Conservation (phyloP, 108 stramenopile genomes). For the Skeletonema menzelii region DNA sequence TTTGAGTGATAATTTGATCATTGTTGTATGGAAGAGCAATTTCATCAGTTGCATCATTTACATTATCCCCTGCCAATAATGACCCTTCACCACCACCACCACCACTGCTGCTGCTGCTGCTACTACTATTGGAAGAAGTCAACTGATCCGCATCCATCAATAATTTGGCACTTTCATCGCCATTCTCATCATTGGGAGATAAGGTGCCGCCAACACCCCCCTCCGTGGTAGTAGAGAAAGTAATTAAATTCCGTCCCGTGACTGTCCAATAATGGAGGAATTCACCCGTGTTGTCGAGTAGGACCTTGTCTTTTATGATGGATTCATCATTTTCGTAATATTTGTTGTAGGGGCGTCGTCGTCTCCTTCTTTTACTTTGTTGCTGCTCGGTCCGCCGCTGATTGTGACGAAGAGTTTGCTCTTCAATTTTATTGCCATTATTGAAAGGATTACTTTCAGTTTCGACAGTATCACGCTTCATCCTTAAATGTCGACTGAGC, state of each 20-base stretch:
- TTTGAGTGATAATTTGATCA: too few species aligned
- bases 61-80: too few species aligned
- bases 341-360: background rate
- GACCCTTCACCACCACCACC: background rate
- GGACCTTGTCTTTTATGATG: background rate
- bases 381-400: background rate
- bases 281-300: background rate
- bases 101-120: background rate
- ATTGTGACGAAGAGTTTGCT: background rate
- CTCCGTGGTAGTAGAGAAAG: background rate
- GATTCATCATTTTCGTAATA: background rate
- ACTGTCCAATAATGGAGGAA: conserved; percentile 33
- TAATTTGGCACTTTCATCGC: conserved; percentile 1
- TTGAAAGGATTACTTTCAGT: background rate
- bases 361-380: background rate
- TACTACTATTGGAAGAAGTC: background rate
- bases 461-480: background rate
- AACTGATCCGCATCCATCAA: background rate
- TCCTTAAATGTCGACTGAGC: conserved; percentile 20
- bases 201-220: too few species aligned
- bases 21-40: too few species aligned
- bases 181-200: background rate
- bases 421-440: background rate
- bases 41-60: too few species aligned
- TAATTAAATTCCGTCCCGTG: conserved; percentile 36